Evolutionary conservation across 179 eudicot species (phyloP).

Genomic region (Beta macrorhiza): DNA sequence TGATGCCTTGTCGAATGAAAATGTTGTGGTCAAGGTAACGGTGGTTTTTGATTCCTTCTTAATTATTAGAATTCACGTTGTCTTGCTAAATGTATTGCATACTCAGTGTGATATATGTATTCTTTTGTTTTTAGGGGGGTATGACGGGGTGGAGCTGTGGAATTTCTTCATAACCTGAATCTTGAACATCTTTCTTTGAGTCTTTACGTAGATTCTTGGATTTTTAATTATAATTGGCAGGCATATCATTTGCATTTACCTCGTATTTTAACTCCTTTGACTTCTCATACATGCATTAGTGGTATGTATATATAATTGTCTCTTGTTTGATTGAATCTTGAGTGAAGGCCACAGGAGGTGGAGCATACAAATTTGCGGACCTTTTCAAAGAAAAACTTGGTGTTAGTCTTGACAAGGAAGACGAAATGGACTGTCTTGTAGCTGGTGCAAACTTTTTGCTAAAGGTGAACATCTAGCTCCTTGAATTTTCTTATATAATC

Average conservation of each 20-base stretch:
- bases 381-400: conserved; percentile 95
- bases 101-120: background rate
- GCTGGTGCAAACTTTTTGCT: conserved; percentile 95
- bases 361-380: conserved; percentile 89
- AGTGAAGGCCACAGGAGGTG: conserved; percentile 96
- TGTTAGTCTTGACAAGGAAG: conserved; percentile 92
- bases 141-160: background rate
- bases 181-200: background rate
- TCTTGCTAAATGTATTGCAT: background rate
- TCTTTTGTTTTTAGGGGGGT: background rate
- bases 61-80: background rate
- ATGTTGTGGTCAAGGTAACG: conserved; percentile 86
- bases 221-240: background rate
- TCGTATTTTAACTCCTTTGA: background rate
- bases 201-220: background rate
- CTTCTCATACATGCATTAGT: conserved; percentile 9
- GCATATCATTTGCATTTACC: background rate
- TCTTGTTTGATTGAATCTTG: conserved; percentile 31
- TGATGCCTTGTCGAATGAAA: conserved; percentile 45
- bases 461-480: conserved; percentile 52
- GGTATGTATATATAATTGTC: background rate
- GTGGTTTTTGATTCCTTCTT: background rate
- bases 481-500: background rate
- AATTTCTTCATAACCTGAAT: background rate
- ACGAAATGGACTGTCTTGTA: conserved; percentile 92